Evolutionary conservation across 768 basidiomycete species (phyloP).

Genomic region (Pseudohyphozyma bogoriensis): DNA sequence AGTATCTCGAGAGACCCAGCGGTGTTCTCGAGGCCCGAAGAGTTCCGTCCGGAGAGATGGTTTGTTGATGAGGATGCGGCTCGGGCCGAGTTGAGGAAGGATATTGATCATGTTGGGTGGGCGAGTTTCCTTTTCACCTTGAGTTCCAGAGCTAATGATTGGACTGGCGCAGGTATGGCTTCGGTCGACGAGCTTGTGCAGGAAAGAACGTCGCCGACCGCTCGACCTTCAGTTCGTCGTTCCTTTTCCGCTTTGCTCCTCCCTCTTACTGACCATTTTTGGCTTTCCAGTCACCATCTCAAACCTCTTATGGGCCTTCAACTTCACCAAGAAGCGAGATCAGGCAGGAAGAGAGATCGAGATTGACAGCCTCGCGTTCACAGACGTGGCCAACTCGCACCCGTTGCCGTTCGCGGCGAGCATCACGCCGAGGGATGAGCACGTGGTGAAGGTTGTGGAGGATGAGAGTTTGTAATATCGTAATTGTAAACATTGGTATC

Average conservation of each 20-base stretch:
- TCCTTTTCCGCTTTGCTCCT: neutral
- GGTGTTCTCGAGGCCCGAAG: constrained; percentile 22
- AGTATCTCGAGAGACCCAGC: neutral
- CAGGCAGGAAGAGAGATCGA: neutral
- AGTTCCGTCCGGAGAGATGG: constrained; percentile 29
- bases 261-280: neutral
- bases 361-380: neutral
- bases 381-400: neutral
- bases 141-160: neutral
- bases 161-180: neutral
- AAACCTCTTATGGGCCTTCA: neutral
- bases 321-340: neutral
- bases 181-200: neutral
- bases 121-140: neutral
- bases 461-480: too few relatives aligned
- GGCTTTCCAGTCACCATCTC: neutral
- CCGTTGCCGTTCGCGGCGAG: too few relatives aligned
- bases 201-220: neutral
- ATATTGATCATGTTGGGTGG: neutral
- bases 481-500: too few relatives aligned
- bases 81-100: neutral
- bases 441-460: too few relatives aligned
- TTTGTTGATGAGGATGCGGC: neutral
- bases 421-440: too few relatives aligned
- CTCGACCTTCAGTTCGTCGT: neutral